Base-by-base conservation (phyloP, 225 moss, liverwort and hornwort genomes). In the Pseudisothecium myosuroides region DNA sequence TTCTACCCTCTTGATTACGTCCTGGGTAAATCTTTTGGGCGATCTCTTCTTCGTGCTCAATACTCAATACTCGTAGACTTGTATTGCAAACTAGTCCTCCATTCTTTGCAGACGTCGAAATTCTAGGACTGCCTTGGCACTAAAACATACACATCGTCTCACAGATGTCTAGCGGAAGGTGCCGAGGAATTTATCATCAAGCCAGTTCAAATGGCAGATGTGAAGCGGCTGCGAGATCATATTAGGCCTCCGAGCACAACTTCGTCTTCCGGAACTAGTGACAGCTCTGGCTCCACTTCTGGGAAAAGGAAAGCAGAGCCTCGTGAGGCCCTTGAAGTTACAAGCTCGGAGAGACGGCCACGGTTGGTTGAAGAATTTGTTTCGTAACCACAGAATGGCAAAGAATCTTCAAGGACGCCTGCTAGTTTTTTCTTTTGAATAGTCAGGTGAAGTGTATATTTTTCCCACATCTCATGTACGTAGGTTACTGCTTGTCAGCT, bases 151-250 rank as follows among this genome's bases (percentile, higher is more conserved):
- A 13, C 63, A 12, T 52, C 59, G 17, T 43, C 75, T 50, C 34
- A 10, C 94, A 98, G 98, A 60, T 98, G 98, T 85, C 76, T 97
- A 86, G 94, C 94, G 16, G 97, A 97, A 91, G 98, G 98, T 74
- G 98, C 98, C 6, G 92, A 97, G 88, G 98, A 98, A 45, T 98
- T 96, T 58, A 90, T 98, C 36, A 94, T 97, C 90, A 98, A 98
- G 89, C 98, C 98, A 55, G 98, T 98, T 41, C 88, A 93, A 80
- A 80, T 98, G 83, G 85, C 94, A 45, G 97, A 98, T 81, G 95
- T 98, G 68, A 92, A 92, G 74, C 89, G 96, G 17, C 81, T 98
- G 75, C 91, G 90, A 83, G 91, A 90, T 22, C 92, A 95, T 10
- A 90, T 98, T 22, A 91, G 93, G 41, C 92, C 94, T 52, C 55